phyloP scores from a whole-genome alignment of 2,329 filamentous ascomycete genomes.

The Colletotrichum musicola region DNA sequence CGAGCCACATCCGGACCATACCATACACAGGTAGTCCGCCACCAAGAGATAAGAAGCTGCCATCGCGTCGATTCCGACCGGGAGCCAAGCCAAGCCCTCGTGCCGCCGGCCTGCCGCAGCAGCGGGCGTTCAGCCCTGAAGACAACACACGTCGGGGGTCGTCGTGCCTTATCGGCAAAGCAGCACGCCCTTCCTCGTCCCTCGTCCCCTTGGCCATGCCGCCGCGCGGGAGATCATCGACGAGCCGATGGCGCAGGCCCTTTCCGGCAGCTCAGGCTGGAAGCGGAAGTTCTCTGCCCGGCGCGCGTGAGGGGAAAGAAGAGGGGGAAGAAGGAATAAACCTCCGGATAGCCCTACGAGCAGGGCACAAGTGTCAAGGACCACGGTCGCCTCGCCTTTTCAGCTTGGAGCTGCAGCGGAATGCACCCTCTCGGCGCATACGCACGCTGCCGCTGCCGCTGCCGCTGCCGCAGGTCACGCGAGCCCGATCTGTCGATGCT shows the following conservation, averaged over 20 bases:
- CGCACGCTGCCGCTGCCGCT: not conserved
- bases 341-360: not conserved
- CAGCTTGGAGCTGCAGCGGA: slow-evolving; percentile 12
- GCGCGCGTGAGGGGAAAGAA: not conserved
- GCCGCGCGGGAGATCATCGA: slow-evolving; percentile 21
- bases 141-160: not conserved
- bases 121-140: slow-evolving; percentile 37
- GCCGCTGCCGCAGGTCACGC: not conserved
- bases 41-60: slow-evolving; percentile 34
- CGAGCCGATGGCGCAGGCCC: slow-evolving; percentile 2
- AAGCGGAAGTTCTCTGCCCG: slow-evolving; percentile 21
- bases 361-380: slow-evolving; percentile 13
- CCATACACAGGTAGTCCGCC: not conserved
- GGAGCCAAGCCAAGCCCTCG: slow-evolving; percentile 23
- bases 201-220: slow-evolving; percentile 31
- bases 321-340: not conserved
- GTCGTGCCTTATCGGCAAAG: slow-evolving; percentile 24
- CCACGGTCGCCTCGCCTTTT: slow-evolving; percentile 26
- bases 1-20: not conserved
- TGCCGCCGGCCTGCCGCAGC: not conserved
- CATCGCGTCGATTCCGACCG: slow-evolving; percentile 9
- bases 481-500: not conserved
- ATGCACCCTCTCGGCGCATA: slow-evolving; percentile 8
- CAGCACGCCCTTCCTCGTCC: not conserved
- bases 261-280: slow-evolving; percentile 12